Evolutionary conservation across 805 yeast species (phyloP), one percentile per base, ranked within the genome.

Genomic region (Starmerella floris): DNA sequence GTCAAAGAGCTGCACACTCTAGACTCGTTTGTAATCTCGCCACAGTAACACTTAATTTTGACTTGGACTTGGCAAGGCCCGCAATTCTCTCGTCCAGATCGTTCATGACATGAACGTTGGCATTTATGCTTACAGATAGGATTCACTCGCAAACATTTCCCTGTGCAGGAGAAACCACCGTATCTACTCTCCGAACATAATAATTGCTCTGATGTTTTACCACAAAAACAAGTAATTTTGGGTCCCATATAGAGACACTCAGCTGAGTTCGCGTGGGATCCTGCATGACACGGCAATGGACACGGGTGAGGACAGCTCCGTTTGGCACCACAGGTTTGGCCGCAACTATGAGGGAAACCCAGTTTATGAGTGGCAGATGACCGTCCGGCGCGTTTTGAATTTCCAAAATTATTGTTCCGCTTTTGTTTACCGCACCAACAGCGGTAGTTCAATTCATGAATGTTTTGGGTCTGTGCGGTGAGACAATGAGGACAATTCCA

Each of bases 21-120:
- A 4, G n/a, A 21, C 6, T 27, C 19, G 11, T 37, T 17, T 6
- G 30, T 30, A 11, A 35, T 5, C 17, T 21, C 34, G 4, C 55
- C 53, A 28, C 56, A 51, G 30, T 33, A 41, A 39, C 56, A 1
- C 75, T 80, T 30, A 62, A 67, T 10, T 64, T 65, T 20, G 5
- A 45, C 27, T 11, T 36, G 28, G 2, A 22, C 38, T 3, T 34
- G 25, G 27, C 56, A 53, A 1, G 48, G 48, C 3, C 47, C 48
- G 35, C 56, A 53, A 23, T 17, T 4, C 9, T 27, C 26, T 11
- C 19, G 16, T n/a, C 19, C n/a, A 4, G 21, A 23, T 13, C 33
- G 28, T 11, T 15, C 28, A 33, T 53, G 57, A 39, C 57, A 53
- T 8, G 23, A 19, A 10, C 39, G 33, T 6, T 30, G 19, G 39